Evolutionary conservation across 2,329 filamentous ascomycete species (phyloP).

Genomic region (Neofusicoccum sp.): DNA sequence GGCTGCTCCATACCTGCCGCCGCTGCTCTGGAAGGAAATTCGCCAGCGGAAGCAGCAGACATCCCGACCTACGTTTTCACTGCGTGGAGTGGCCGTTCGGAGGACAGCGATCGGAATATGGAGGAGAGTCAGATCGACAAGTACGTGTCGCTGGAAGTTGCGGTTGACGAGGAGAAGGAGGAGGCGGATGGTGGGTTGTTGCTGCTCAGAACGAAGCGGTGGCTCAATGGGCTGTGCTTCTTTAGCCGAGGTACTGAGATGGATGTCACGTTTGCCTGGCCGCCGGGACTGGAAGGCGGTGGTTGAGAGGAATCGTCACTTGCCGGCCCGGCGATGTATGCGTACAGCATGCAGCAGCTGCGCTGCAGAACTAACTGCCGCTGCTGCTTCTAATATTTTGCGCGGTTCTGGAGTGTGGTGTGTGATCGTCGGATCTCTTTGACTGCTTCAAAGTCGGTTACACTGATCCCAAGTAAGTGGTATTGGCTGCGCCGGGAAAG

Average conservation of each 20-base stretch:
- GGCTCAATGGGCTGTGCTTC: slow-evolving; percentile 15
- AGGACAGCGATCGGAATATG: background rate
- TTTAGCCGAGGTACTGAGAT: background rate
- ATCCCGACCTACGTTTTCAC: background rate
- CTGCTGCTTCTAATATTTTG: too few species aligned
- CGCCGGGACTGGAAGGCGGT: background rate
- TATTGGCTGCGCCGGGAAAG: too few species aligned
- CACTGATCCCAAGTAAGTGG: too few species aligned
- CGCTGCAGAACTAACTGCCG: too few species aligned
- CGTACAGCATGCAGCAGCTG: too few species aligned
- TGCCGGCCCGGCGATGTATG: too few species aligned
- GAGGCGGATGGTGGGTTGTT: background rate
- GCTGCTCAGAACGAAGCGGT: background rate
- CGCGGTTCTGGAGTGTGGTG: too few species aligned
- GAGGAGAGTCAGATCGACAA: slow-evolving; percentile 11
- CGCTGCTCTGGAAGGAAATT: background rate
- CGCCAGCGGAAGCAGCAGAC: background rate
- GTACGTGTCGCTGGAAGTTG: slow-evolving; percentile 15
- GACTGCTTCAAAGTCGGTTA: too few species aligned
- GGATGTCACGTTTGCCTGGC: slow-evolving; percentile 11
- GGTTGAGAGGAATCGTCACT: too few species aligned
- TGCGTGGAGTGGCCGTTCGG: background rate
- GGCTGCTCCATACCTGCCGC: background rate
- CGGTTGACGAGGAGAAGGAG: background rate
- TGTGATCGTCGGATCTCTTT: too few species aligned